phyloP scores from a whole-genome alignment of 257 asterid genomes.

The Thymus quinquecostatus region DNA sequence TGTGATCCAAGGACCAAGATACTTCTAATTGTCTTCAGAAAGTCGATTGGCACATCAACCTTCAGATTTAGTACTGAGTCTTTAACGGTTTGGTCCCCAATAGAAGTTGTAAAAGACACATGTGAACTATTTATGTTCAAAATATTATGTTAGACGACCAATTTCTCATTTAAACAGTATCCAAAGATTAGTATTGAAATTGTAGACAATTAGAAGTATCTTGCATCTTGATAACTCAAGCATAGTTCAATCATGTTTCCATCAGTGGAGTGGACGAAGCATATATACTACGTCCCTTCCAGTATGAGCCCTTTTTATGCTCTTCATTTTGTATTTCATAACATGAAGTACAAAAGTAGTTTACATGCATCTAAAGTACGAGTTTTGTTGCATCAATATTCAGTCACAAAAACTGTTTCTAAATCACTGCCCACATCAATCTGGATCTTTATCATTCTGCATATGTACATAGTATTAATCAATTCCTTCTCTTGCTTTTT shows the following conservation, averaged over 20 bases:
- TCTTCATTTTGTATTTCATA: background rate
- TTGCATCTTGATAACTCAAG: too few relatives aligned
- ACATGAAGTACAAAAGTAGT: background rate
- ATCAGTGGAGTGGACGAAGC: too few relatives aligned
- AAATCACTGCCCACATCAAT: slow-evolving; percentile 3
- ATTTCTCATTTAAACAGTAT: too few relatives aligned
- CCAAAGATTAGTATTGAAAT: too few relatives aligned
- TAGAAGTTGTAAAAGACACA: background rate
- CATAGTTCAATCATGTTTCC: too few relatives aligned
- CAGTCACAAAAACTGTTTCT: background rate
- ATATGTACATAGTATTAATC: background rate
- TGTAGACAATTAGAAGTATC: too few relatives aligned
- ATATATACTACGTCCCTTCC: too few relatives aligned
- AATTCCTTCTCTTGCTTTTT: slow-evolving; percentile 17
- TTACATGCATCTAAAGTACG: background rate
- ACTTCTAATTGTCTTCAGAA: background rate
- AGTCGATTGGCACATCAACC: background rate
- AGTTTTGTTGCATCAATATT: background rate
- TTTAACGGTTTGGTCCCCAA: slow-evolving; percentile 1
- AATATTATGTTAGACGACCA: too few relatives aligned
- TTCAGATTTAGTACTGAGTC: background rate
- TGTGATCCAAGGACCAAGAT: background rate
- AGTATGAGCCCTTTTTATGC: too few relatives aligned
- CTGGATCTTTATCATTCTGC: slow-evolving; percentile 10
- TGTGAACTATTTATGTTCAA: background rate